Evolutionary conservation across 768 basidiomycete species (phyloP), one percentile per base, ranked within the genome.

Genomic region (Crassisporium funariophilum): DNA sequence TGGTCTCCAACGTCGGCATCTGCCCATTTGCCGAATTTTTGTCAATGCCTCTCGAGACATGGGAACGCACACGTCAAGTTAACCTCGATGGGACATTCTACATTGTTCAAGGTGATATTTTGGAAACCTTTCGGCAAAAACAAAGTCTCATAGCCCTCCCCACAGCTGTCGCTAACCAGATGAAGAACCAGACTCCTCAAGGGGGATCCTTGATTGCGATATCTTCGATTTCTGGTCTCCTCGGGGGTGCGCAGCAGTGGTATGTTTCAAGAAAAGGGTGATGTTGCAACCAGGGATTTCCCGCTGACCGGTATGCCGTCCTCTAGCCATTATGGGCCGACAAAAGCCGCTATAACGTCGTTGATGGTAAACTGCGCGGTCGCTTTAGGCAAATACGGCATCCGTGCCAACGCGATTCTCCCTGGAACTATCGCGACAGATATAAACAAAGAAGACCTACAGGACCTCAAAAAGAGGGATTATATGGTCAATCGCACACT

Each of bases 311-410:
- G 22, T 31, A 5, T 17, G 13, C 16, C 42, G 20, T 44, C 15
- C 31, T 43, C 1, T 49, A 81, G 81, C 41, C 86, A 88, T 59
- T 91, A 89, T 56, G 87, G 84, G 2, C 86, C 87, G 4, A 89
- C 88, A 4, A 88, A 91, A 59, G 88, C 88, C 2, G 86, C 84
- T 1, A 81, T 90, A 41, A 76, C 86, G 35, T 84, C 82, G 21
- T 65, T 91, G 53, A 91, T 89, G 87, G 85, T 89, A 64, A 84
- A 82, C 50, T 85, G 83, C 55, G 86, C 88, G 4, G 80, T 88
- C 34, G 86, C 88, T 3, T 70, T 89, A 19, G 86, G 86, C n/a
- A 83, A 85, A 51, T 80, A 86, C 62, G 79, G 79, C 39, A 90
- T 90, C 53, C 77, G 88, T 27, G 86, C 81, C 31, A 84, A 85